These are phyloP conservation scores for Monascus purpureus DNA, from an alignment of 495 filamentous ascomycete species.

Conservation along the genomic window DNA sequence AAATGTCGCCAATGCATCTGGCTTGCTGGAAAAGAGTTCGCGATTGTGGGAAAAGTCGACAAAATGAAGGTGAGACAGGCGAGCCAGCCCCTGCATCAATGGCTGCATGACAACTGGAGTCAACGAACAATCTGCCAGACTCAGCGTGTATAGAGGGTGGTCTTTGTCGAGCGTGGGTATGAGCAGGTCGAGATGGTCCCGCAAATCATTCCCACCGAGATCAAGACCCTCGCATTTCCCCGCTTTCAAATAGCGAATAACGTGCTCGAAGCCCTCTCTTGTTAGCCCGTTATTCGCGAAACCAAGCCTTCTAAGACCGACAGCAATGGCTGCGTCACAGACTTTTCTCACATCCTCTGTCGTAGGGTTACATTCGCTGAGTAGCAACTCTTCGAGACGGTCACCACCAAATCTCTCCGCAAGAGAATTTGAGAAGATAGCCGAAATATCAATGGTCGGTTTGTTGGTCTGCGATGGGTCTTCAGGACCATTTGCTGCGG, in stretches of 20 bases:
- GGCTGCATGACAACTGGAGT: constrained; percentile 53
- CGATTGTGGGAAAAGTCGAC: constrained; percentile 86
- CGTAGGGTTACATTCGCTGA: constrained; percentile 63
- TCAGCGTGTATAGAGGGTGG: constrained; percentile 63
- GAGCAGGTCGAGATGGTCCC: constrained; percentile 55
- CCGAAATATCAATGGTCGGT: constrained; percentile 30
- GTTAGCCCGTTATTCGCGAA: constrained; percentile 71
- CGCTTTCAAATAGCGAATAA: constrained; percentile 57
- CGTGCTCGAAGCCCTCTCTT: constrained; percentile 56
- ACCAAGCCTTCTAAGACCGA: constrained; percentile 62
- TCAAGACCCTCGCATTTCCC: constrained; percentile 80
- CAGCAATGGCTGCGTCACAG: constrained; percentile 59
- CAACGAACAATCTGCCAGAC: constrained; percentile 78
- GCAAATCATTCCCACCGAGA: constrained; percentile 78
- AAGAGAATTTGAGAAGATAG: constrained; percentile 59
- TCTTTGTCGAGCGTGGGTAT: constrained; percentile 46
- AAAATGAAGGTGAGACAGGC: constrained; percentile 66
- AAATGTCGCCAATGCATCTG: constrained; percentile 62
- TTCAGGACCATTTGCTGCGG: constrained; percentile 7
- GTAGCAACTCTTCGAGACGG: constrained; percentile 68
- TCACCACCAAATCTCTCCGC: constrained; percentile 59
- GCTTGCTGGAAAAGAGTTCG: constrained; percentile 56
- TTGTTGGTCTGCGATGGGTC: constrained; percentile 2
- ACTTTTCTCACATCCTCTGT: constrained; percentile 56
- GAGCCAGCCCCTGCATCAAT: constrained; percentile 60